Conservation (phyloP, 768 basidiomycete species). For the Arthromyces matolae region DNA sequence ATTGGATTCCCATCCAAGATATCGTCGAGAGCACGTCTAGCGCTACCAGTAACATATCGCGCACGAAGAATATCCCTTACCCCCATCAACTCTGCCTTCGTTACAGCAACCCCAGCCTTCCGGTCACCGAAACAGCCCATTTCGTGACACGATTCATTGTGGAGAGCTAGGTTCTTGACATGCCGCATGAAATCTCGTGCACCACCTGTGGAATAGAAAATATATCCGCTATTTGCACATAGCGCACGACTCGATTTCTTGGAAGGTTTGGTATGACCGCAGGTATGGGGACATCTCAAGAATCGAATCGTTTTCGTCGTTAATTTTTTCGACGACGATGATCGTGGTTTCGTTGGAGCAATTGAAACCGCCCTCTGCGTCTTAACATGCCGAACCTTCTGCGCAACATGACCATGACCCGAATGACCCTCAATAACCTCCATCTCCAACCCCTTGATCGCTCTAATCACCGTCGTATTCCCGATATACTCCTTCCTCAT, state of each 20-base stretch:
- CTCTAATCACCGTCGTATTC: background rate
- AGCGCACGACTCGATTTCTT: background rate
- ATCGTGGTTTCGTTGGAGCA: too few species aligned
- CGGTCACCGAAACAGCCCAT: background rate
- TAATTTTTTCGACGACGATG: background rate
- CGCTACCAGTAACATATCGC: background rate
- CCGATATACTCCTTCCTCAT: background rate
- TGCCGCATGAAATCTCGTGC: background rate
- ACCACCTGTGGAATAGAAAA: background rate
- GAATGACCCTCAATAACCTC: too few species aligned
- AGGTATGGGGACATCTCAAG: background rate
- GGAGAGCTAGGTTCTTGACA: background rate
- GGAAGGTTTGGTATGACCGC: background rate
- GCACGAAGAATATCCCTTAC: background rate
- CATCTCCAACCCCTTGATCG: background rate
- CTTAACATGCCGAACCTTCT: background rate
- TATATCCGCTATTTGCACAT: background rate
- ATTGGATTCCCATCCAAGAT: too few species aligned
- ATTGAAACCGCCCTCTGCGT: background rate
- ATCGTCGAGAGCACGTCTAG: background rate
- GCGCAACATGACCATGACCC: too few species aligned
- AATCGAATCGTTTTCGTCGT: background rate
- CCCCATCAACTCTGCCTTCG: background rate
- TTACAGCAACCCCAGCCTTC: background rate
- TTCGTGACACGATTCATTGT: background rate